Evolutionary conservation across 169 alveolate species (phyloP), one percentile per base, ranked within the genome.

Genomic region (Cryptosporidium canis): DNA sequence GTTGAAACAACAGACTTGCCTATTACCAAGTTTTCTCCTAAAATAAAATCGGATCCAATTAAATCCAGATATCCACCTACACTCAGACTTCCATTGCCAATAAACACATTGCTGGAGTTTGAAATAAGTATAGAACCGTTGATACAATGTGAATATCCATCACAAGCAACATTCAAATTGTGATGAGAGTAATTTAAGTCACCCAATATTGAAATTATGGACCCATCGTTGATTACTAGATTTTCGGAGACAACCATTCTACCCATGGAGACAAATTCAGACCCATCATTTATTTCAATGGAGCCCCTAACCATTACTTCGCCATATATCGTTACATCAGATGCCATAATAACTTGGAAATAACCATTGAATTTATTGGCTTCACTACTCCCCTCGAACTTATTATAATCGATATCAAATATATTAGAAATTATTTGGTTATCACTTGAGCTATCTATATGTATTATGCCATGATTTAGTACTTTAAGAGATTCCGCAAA

Each of bases 221-320:
- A 77, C 1, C 87, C 72, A 16, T 77, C 87, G 58, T 43, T 77
- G 24, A 77, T 53, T 9, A 77, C n/a, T 39, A 9, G 35, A 77
- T 77, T 77, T 21, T 45, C 72, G 3, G 21, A 37, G 4, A 53
- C 6, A 2, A 14, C 35, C 16, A 77, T 24, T 29, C 7, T 21
- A 24, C 87, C 71, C 43, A 27, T 43, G 5, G 65, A 55, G 6
- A 55, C 8, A 58, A 77, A 24, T 58, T 77, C 87, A 9, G 87
- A 77, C 45, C 77, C 87, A 16, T 77, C 56, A 58, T 39, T 77
- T 27, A 77, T 41, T 39, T 77, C 87, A 41, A 77, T 41, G n/a
- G 72, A 41, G 21, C 87, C 87, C 35, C 61, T 31, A 2, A 24
- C 45, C 35, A 56, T 2, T 39, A 77, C 12, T 12, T 35, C 39